Conservation (phyloP, 2,329 filamentous ascomycete genomes). For the Penicillium hesseltinei region DNA sequence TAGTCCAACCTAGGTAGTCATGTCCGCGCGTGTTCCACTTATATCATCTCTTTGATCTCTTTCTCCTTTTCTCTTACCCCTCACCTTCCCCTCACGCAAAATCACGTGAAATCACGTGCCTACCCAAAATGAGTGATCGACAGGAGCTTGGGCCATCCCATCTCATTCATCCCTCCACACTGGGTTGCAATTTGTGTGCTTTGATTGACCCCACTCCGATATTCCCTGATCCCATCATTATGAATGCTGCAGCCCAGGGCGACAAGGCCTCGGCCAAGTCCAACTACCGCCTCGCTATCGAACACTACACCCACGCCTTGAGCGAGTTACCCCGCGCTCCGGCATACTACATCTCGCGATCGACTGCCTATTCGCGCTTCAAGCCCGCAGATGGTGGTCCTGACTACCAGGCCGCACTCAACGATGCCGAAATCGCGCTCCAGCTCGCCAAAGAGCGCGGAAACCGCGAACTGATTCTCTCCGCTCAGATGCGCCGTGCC, state of each 20-base stretch:
- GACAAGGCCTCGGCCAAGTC: slow-evolving; percentile 60
- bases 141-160: not conserved
- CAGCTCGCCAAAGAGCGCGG: slow-evolving; percentile 63
- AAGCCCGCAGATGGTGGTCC: slow-evolving; percentile 49
- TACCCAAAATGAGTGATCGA: not conserved
- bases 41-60: too few relatives aligned
- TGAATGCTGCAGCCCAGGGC: slow-evolving; percentile 57
- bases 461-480: slow-evolving; percentile 70
- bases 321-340: slow-evolving; percentile 63
- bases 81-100: not conserved
- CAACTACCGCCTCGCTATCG: slow-evolving; percentile 67
- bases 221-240: slow-evolving; percentile 23
- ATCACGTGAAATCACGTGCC: not conserved
- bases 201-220: too few relatives aligned
- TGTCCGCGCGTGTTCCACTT: too few relatives aligned
- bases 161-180: not conserved
- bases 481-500: slow-evolving; percentile 78
- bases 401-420: slow-evolving; percentile 54
- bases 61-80: not conserved
- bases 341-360: slow-evolving; percentile 76
- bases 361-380: slow-evolving; percentile 70
- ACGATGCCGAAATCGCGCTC: slow-evolving; percentile 67
- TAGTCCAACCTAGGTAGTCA: not conserved
- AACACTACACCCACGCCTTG: slow-evolving; percentile 66
- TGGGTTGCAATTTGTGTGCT: not conserved